These are phyloP conservation scores for Diutina mesorugosa DNA, from an alignment of 1,139 yeast species.

Conservation along the genomic window DNA sequence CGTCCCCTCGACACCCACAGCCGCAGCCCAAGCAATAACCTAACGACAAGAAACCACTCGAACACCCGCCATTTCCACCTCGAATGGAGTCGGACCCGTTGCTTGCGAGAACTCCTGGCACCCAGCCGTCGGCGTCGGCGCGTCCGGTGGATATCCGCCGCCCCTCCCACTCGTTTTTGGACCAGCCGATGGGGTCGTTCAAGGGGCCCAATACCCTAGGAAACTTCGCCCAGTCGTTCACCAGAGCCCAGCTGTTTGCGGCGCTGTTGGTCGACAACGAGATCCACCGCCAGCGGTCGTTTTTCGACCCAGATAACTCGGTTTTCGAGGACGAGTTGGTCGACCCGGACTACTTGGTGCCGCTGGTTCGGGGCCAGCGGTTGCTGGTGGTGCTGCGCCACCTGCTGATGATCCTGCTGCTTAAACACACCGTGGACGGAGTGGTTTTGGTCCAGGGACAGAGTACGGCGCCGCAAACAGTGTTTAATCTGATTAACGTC, in stretches of 20 bases:
- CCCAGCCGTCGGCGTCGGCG: not conserved
- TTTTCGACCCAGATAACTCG: conserved; percentile 5
- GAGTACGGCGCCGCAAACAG: conserved; percentile 45
- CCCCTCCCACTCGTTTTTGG: not conserved
- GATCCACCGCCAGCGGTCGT: not conserved
- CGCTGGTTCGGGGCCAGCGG: conserved; percentile 50
- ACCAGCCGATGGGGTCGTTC: conserved; percentile 1
- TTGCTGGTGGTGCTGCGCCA: conserved; percentile 40
- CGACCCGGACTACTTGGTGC: conserved; percentile 63
- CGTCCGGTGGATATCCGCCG: conserved; percentile 1
- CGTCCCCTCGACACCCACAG: not conserved
- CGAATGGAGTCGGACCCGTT: not conserved
- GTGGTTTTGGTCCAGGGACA: conserved; percentile 70
- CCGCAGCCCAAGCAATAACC: not conserved
- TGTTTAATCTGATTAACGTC: conserved; percentile 34
- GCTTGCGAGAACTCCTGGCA: not conserved
- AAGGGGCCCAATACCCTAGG: not conserved
- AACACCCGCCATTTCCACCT: too few relatives aligned
- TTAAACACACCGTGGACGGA: conserved; percentile 30
- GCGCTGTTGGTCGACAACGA: conserved; percentile 1
- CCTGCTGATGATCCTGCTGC: conserved; percentile 21
- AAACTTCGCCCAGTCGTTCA: not conserved
- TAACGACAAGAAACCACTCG: too few relatives aligned
- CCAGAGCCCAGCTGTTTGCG: conserved; percentile 2
- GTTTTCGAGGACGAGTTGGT: conserved; percentile 42